These are phyloP conservation scores for Citrullus mucosospermus DNA, from an alignment of 306 rosid species.

Conservation along the genomic window DNA sequence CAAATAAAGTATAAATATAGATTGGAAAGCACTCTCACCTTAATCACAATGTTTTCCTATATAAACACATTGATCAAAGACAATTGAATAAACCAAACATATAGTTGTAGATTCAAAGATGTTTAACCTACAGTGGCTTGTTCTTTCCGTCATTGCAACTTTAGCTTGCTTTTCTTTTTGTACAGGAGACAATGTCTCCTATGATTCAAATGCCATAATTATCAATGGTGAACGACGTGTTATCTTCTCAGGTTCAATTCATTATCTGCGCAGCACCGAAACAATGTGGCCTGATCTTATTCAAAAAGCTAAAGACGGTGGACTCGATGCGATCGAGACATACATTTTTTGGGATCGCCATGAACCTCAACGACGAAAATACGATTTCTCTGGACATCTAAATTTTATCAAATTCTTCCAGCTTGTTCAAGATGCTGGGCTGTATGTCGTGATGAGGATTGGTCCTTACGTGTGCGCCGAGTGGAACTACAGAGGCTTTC, in stretches of 20 bases:
- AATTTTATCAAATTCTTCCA: too few species aligned
- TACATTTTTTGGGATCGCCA: too few species aligned
- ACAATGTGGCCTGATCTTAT: conserved; percentile 3
- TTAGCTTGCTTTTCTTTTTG: background rate
- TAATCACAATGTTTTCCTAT: background rate
- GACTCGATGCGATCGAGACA: too few species aligned
- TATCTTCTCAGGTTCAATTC: background rate
- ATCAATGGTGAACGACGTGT: background rate
- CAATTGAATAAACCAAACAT: background rate
- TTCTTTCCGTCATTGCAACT: background rate
- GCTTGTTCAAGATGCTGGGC: too few species aligned
- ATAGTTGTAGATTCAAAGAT: background rate
- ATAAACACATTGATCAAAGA: background rate
- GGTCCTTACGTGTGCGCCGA: too few species aligned
- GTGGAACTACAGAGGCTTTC: too few species aligned
- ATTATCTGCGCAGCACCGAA: background rate
- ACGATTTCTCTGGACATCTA: conserved; percentile 35
- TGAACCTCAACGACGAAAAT: conserved; percentile 8
- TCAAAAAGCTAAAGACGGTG: background rate
- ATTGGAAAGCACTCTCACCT: background rate
- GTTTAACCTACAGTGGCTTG: background rate
- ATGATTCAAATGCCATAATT: background rate
- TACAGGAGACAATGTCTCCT: background rate
- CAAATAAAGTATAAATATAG: background rate
- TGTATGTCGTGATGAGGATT: too few species aligned